Percentiles rank a stretch among this genome's conserved stretches.
Conservation (phyloP, 2,329 filamentous ascomycete genomes). For the Aspergillus oerlinghausenensis region DNA sequence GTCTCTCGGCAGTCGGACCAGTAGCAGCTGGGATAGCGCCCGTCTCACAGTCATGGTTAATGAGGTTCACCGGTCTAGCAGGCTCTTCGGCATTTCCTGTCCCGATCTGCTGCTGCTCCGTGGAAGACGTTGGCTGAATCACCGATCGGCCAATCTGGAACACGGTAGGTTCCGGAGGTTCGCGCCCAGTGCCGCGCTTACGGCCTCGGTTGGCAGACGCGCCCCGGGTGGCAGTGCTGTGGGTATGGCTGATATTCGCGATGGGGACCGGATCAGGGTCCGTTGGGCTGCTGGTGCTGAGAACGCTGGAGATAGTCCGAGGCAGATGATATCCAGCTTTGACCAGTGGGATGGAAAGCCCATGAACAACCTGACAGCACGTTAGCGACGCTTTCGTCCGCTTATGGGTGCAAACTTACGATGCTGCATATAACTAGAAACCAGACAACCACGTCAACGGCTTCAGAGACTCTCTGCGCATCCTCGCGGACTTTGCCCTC, state of each 20-base stretch:
- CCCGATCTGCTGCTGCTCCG: slow-evolving; percentile 18
- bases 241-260: slow-evolving; percentile 21
- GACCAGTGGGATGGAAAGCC: slow-evolving; percentile 69
- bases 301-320: slow-evolving; percentile 40
- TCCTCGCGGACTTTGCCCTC: slow-evolving; percentile 61
- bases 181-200: slow-evolving; percentile 17
- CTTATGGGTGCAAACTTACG: slow-evolving; percentile 42
- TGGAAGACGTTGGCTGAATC: slow-evolving; percentile 15
- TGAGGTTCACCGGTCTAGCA: slow-evolving; percentile 28
- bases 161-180: slow-evolving; percentile 15
- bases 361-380: slow-evolving; percentile 62
- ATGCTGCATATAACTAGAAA: slow-evolving; percentile 80
- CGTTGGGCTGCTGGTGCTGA: slow-evolving; percentile 38
- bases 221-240: slow-evolving; percentile 30
- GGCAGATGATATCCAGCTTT: slow-evolving; percentile 46
- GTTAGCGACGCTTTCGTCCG: background rate
- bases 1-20: background rate
- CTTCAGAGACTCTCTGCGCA: slow-evolving; percentile 60
- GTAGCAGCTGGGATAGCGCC: background rate
- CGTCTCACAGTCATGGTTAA: slow-evolving; percentile 10
- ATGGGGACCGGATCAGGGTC: slow-evolving; percentile 29
- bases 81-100: slow-evolving; percentile 25
- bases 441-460: slow-evolving; percentile 72
- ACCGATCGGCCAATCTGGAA: slow-evolving; percentile 27
- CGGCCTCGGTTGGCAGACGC: slow-evolving; percentile 16